These are phyloP conservation scores for Mercurialis annua DNA, from an alignment of 345 rosid genomes.

Conservation along the genomic window DNA sequence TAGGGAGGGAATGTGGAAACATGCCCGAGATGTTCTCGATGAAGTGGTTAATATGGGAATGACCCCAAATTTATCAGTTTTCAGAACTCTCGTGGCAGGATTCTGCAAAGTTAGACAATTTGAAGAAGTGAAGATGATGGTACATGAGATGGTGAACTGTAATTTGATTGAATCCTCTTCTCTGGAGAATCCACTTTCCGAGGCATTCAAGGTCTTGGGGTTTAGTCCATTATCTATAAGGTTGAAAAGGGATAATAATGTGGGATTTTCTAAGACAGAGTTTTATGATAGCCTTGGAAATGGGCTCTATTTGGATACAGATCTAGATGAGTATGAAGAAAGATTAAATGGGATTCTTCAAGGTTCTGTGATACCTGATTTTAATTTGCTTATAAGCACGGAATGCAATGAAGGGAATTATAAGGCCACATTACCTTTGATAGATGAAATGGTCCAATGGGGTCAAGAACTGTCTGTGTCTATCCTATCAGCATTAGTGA, in stretches of 20 bases:
- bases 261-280: constrained; percentile 51
- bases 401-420: constrained; percentile 44
- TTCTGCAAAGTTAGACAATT: constrained; percentile 71
- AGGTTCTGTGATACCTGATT: constrained; percentile 49
- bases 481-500: constrained; percentile 40
- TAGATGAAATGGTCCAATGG: constrained; percentile 60
- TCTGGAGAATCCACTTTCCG: constrained; percentile 52
- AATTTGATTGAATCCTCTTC: constrained; percentile 47
- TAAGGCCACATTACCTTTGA: constrained; percentile 37
- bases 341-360: constrained; percentile 42
- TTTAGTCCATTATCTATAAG: constrained; percentile 53
- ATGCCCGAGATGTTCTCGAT: constrained; percentile 41
- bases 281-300: constrained; percentile 78
- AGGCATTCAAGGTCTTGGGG: constrained; percentile 56
- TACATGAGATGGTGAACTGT: constrained; percentile 47
- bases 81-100: constrained; percentile 56
- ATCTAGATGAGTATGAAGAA: constrained; percentile 55
- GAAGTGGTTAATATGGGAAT: constrained; percentile 56
- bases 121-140: constrained; percentile 49
- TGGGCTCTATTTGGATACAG: constrained; percentile 72
- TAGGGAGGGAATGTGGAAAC: constrained; percentile 53
- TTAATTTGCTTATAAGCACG: constrained; percentile 40
- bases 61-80: constrained; percentile 41
- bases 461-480: constrained; percentile 57
- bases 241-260: constrained; percentile 66